Evolutionary conservation across 129 eudicot genomes (phyloP), one percentile per base, ranked within the genome.

Genomic region (Calendula officinalis): DNA sequence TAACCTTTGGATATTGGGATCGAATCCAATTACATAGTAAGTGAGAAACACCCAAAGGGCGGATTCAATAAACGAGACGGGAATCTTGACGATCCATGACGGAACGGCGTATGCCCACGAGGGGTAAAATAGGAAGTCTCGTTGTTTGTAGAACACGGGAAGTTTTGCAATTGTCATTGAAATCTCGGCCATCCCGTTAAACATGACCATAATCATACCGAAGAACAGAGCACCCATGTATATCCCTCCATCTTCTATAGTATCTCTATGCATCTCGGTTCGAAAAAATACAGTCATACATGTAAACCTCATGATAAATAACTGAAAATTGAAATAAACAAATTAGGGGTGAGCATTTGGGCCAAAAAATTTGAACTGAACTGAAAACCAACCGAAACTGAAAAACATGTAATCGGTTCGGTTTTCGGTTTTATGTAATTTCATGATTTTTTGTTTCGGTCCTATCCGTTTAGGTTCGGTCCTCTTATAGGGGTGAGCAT

Each of bases 61-160:
- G 7, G 51, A 70, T 73, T 88, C 96, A 17, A 82, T 15, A 39
- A 88, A 54, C 11, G 85, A 55, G 8, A 85, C 56, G 0, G 96
- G 96, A 47, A 88, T 80, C 67, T 80, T 82, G 58, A 80, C 74
- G 49, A 85, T 15, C 94, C 94, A 85, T 13, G 71, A 13, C 15
- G 96, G 96, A 43, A 88, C 72, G 34, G 87, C 84, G 70, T 85
- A 84, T 5, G 82, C 71, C 94, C 94, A 88, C 1, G 89, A 15
- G 7, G 96, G 96, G 36, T 43, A 88, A 48, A 88, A 88, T 4
- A 72, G 85, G 67, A 79, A 82, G 72, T 88, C 87, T 30, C 96
- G 49, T 66, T 88, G 96, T 60, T 88, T 88, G 70, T 74, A 88
- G 12, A 84, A 88, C 33, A 82, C 86, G 0, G 96, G 96, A 82